A percentile compares a stretch with the other conserved stretches of the same genome.
Conservation (phyloP, 352 stramenopile genomes). For the Globisporangium camurandrum region DNA sequence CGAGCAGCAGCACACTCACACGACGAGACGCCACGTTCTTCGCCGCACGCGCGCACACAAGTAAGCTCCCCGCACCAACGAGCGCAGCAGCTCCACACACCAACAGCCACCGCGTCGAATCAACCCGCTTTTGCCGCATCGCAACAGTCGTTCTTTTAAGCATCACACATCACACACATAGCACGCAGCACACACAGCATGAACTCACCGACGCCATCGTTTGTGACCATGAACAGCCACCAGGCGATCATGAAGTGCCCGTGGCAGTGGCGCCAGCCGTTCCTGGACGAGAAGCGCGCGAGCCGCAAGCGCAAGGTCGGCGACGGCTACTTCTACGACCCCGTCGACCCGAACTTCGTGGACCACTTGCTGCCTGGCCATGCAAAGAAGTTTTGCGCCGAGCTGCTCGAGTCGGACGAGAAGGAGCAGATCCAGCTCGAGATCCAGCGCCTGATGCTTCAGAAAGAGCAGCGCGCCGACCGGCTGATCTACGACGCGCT, state of each 20-base stretch:
- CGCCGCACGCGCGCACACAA: background rate
- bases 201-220: slow-evolving; percentile 40
- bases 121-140: background rate
- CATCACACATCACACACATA: background rate
- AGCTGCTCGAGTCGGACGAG: slow-evolving; percentile 64
- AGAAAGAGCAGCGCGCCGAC: slow-evolving; percentile 43
- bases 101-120: no score
- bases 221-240: slow-evolving; percentile 46
- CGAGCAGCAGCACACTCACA: background rate
- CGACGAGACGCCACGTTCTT: background rate
- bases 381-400: slow-evolving; percentile 71
- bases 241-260: slow-evolving; percentile 86
- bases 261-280: slow-evolving; percentile 82
- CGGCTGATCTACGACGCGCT: slow-evolving; percentile 27
- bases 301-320: slow-evolving; percentile 80
- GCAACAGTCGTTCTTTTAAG: background rate
- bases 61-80: no score
- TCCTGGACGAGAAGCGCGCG: slow-evolving; percentile 75
- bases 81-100: no score
- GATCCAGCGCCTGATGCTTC: slow-evolving; percentile 73
- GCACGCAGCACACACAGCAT: slow-evolving; percentile 18
- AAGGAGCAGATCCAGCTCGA: slow-evolving; percentile 78
- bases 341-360: slow-evolving; percentile 79
- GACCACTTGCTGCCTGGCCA: slow-evolving; percentile 74
- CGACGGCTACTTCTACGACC: slow-evolving; percentile 80